phyloP scores from a whole-genome alignment of 2,329 filamentous ascomycete species.

The Ophiostoma novo-ulmi region DNA sequence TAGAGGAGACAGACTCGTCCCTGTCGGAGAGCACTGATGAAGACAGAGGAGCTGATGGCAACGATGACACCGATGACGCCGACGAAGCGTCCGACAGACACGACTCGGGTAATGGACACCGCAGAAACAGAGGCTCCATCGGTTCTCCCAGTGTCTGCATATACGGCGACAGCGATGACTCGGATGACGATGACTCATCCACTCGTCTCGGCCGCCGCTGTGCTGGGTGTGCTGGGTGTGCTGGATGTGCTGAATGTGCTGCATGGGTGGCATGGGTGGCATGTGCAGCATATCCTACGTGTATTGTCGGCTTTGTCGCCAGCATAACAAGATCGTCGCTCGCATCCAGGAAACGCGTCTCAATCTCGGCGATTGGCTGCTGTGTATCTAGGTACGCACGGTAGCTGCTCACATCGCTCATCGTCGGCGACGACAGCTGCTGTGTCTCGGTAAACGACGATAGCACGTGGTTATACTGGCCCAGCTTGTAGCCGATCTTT shows the following conservation, averaged over 20 bases:
- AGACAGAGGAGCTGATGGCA: not conserved
- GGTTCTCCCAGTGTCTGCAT: not conserved
- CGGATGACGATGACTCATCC: not conserved
- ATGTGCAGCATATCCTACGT: not conserved
- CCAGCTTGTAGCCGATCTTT: conserved; percentile 60
- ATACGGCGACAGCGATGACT: conserved; percentile 1
- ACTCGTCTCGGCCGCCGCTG: not conserved
- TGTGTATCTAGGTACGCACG: conserved; percentile 49
- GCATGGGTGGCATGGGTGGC: no score
- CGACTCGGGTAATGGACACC: conserved; percentile 13
- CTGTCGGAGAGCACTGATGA: not conserved
- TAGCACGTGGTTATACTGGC: conserved; percentile 59
- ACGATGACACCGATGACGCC: not conserved
- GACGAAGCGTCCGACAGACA: conserved; percentile 12
- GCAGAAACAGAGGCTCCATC: conserved; percentile 4
- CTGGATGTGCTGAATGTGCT: not conserved
- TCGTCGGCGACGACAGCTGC: conserved; percentile 44
- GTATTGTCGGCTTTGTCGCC: conserved; percentile 20
- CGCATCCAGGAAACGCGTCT: conserved; percentile 55
- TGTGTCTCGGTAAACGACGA: conserved; percentile 53
- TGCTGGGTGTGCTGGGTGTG: not conserved
- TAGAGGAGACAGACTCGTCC: not conserved
- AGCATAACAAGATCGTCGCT: conserved; percentile 51
- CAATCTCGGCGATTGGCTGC: conserved; percentile 51
- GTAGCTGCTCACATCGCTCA: conserved; percentile 45